Evolutionary conservation across 1,284 basidiomycete genomes (phyloP).

Genomic region (Ceratobasidium sp.): DNA sequence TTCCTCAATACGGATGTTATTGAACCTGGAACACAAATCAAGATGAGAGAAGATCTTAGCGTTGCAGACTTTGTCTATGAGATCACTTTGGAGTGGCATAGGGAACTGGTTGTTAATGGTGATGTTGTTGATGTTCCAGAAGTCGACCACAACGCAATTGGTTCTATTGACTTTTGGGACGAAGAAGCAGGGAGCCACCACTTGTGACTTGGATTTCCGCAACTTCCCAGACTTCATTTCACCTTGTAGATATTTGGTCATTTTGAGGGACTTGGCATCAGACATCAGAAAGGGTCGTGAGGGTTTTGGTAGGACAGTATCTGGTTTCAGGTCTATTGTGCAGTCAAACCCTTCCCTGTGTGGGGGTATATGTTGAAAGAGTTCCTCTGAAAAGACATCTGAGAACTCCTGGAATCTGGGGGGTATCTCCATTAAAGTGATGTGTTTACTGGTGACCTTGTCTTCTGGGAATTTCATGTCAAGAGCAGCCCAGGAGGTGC

Average conservation of each 20-base stretch:
- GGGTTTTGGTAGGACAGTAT: not conserved
- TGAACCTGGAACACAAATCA: conserved; percentile 30
- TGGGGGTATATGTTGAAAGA: not conserved
- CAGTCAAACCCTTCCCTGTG: conserved; percentile 3
- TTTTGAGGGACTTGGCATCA: not conserved
- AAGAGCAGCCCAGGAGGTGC: too few relatives aligned
- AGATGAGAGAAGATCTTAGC: conserved; percentile 33
- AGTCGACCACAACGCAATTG: conserved; percentile 15
- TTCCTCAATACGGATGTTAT: conserved; percentile 20
- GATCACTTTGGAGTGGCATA: not conserved
- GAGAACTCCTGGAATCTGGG: not conserved
- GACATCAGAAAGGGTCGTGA: not conserved
- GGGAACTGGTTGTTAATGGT: conserved; percentile 33
- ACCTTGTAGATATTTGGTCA: conserved; percentile 1
- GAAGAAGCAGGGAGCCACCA: conserved; percentile 26
- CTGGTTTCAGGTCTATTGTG: conserved; percentile 17
- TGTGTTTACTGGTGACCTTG: not conserved
- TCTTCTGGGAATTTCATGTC: not conserved
- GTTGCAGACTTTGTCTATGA: not conserved
- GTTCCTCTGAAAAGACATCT: not conserved
- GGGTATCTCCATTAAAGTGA: not conserved
- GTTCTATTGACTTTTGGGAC: not conserved
- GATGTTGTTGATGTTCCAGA: conserved; percentile 24
- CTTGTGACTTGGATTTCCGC: not conserved
- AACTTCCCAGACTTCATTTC: conserved; percentile 1